A percentile compares a stretch with the other conserved stretches of the same genome.
Evolutionary conservation across 2,329 filamentous ascomycete genomes (phyloP).

Genomic region (Claviceps maximensis): DNA sequence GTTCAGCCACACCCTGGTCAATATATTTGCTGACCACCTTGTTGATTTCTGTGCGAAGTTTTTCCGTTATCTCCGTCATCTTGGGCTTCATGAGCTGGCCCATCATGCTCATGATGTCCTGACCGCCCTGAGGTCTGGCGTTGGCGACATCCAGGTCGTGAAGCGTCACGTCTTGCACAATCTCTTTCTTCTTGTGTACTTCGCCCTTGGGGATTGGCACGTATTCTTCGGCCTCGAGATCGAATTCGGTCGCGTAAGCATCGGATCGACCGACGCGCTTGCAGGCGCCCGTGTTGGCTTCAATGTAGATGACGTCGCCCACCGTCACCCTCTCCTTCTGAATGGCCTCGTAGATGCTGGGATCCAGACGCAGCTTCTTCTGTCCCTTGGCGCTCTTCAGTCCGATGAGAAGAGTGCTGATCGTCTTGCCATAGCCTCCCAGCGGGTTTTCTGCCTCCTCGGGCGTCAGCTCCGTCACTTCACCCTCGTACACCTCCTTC

Average conservation of each 20-base stretch:
- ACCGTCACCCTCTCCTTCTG: conserved; percentile 95
- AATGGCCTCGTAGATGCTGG: conserved; percentile 97
- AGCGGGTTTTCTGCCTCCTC: conserved; percentile 97
- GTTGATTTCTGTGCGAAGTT: conserved; percentile 91
- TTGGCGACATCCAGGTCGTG: conserved; percentile 96
- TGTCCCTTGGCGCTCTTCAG: conserved; percentile 92
- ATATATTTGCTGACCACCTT: conserved; percentile 99
- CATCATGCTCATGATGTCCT: conserved; percentile 99
- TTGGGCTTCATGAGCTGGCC: conserved; percentile 98
- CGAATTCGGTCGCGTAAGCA: conserved; percentile 95
- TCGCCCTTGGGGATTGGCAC: conserved; percentile 98
- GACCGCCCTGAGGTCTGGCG: conserved; percentile 84
- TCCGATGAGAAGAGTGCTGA: conserved; percentile 87
- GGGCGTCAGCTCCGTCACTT: conserved; percentile 92
- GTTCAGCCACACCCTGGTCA: conserved; percentile 91
- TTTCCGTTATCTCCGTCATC: conserved; percentile 99
- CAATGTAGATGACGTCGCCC: conserved; percentile 97
- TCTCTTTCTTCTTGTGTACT: conserved; percentile 99
- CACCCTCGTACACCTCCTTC: conserved; percentile 98
- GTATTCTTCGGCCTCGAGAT: conserved; percentile 97
- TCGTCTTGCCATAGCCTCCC: conserved; percentile 93
- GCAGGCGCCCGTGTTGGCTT: conserved; percentile 95
- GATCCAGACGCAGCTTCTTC: conserved; percentile 93
- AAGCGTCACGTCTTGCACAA: conserved; percentile 94
- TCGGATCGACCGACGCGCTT: conserved; percentile 94